Evolutionary conservation across 176 grass and related monocot species (phyloP).

Genomic region (Neostapfia colusana): DNA sequence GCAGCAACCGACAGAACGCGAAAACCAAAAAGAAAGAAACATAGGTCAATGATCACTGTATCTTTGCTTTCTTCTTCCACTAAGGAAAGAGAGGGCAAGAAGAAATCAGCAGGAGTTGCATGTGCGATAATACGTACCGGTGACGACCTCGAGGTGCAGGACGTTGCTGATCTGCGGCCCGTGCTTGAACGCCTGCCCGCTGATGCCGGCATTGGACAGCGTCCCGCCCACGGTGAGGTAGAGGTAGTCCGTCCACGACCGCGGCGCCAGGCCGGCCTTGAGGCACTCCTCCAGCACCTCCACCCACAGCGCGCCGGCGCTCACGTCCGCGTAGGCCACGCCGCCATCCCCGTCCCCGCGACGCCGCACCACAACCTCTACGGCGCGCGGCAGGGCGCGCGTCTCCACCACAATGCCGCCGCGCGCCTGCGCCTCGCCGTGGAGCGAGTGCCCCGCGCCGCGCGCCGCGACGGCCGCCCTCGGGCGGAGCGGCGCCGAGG

Average conservation of each 20-base stretch:
- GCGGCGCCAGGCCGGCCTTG: conserved; percentile 61
- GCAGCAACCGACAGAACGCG: background rate
- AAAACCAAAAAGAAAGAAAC: conserved; percentile 3
- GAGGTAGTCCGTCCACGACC: conserved; percentile 87
- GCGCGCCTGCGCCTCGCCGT: conserved; percentile 73
- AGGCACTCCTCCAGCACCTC: conserved; percentile 85
- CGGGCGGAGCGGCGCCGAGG: background rate
- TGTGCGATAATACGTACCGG: conserved; percentile 45
- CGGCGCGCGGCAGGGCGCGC: conserved; percentile 47
- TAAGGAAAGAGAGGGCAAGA: background rate
- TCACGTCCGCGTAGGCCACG: conserved; percentile 65
- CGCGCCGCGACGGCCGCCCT: conserved; percentile 55
- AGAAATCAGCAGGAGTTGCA: conserved; percentile 17
- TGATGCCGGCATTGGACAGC: conserved; percentile 87
- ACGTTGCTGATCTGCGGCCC: conserved; percentile 93
- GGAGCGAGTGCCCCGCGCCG: conserved; percentile 76
- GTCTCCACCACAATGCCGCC: conserved; percentile 85
- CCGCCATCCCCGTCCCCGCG: background rate
- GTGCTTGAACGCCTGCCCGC: conserved; percentile 93
- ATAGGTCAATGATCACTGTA: background rate
- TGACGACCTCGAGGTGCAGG: conserved; percentile 78
- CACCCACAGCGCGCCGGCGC: conserved; percentile 72
- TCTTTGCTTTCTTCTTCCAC: background rate
- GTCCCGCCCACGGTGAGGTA: conserved; percentile 89
- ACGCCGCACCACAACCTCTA: conserved; percentile 28